Percentiles rank a stretch among this genome's conserved stretches.
Evolutionary conservation across 345 rosid species (phyloP).

Genomic region (Populus simonii): DNA sequence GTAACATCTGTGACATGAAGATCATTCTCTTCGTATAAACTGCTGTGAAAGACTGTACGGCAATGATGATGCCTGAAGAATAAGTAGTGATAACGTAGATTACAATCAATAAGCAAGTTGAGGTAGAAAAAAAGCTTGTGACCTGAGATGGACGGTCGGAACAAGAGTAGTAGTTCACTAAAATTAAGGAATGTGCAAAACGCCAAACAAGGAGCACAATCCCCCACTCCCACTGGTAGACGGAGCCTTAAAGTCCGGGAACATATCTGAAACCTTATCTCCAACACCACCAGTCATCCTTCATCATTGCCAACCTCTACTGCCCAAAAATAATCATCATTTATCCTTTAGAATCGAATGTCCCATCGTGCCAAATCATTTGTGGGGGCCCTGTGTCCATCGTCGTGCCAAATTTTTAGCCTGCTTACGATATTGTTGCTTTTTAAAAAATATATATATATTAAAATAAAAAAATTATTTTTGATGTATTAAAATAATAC

Average conservation of each 20-base stretch:
- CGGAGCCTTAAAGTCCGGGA: constrained; percentile 26
- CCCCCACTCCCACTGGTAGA: constrained; percentile 26
- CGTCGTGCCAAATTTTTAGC: background rate
- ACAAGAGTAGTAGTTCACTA: background rate
- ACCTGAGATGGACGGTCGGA: constrained; percentile 23
- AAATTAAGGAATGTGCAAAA: constrained; percentile 14
- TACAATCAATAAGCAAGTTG: constrained; percentile 26
- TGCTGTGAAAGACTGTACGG: background rate
- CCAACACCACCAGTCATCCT: constrained; percentile 26
- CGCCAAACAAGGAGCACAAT: constrained; percentile 38
- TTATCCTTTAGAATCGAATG: constrained; percentile 35
- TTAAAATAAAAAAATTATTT: no score
- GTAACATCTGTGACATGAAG: no score
- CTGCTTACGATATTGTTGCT: background rate
- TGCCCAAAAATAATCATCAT: constrained; percentile 13
- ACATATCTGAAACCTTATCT: constrained; percentile 48
- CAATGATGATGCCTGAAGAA: constrained; percentile 20
- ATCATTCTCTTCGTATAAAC: no score
- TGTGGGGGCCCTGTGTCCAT: constrained; percentile 21
- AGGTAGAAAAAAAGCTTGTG: background rate
- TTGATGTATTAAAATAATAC: no score
- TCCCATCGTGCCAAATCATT: constrained; percentile 44
- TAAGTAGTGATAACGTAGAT: constrained; percentile 31
- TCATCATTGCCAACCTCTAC: constrained; percentile 20
- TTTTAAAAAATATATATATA: no score